These are phyloP conservation scores for Apophysomyces ossiformis DNA, from an alignment of 371 early-diverging fungal species.

Conservation along the genomic window DNA sequence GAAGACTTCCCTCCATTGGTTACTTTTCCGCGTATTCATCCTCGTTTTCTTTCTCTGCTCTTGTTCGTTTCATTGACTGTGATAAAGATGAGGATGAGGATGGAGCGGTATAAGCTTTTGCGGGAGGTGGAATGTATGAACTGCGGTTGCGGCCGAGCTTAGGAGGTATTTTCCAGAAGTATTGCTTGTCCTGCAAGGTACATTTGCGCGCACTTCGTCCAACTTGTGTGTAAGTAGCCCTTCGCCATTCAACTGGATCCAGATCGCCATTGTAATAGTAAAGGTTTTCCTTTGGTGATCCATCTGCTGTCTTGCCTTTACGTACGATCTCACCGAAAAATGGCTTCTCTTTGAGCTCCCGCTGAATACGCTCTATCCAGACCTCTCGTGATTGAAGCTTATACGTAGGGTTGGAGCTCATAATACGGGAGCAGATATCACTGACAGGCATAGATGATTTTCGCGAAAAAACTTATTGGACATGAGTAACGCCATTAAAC, in stretches of 20 bases:
- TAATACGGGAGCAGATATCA: constrained; percentile 54
- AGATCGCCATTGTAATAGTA: constrained; percentile 66
- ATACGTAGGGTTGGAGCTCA: constrained; percentile 43
- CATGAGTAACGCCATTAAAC: neutral
- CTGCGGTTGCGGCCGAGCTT: constrained; percentile 59
- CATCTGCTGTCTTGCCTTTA: constrained; percentile 69
- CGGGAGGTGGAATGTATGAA: constrained; percentile 55
- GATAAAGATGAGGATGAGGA: neutral
- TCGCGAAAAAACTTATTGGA: constrained; percentile 43
- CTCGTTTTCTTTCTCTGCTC: neutral
- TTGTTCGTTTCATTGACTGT: neutral
- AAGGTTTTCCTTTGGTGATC: constrained; percentile 62
- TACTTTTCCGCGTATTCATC: constrained; percentile 2
- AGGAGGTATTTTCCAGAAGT: constrained; percentile 70
- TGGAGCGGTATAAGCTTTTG: constrained; percentile 14
- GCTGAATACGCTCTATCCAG: constrained; percentile 42
- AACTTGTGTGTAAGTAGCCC: constrained; percentile 55
- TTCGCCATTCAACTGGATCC: constrained; percentile 63
- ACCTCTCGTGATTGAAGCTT: constrained; percentile 35
- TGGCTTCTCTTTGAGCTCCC: constrained; percentile 40
- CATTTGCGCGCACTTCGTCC: constrained; percentile 69
- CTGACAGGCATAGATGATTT: constrained; percentile 55
- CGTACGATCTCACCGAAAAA: constrained; percentile 66
- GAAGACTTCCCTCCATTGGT: neutral
- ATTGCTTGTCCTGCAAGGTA: constrained; percentile 69